phyloP scores from a whole-genome alignment of 768 basidiomycete species.

The Boletus pseudo-olivaceus region DNA sequence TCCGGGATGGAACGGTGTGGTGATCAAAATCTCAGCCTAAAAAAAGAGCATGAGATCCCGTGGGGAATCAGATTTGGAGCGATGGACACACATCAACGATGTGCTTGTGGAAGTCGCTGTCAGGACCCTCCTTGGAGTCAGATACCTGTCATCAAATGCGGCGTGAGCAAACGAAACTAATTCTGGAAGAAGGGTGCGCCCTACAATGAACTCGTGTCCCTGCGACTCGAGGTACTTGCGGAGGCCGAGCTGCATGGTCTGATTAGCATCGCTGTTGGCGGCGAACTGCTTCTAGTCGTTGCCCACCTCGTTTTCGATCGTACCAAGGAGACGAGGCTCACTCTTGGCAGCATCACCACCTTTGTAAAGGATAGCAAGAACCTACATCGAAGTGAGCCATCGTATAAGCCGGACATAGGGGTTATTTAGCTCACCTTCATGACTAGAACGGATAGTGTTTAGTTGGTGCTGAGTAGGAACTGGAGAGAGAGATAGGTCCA shows the following conservation, averaged over 20 bases:
- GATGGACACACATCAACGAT: conserved; percentile 61
- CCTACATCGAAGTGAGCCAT: conserved; percentile 33
- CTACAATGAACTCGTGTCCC: conserved; percentile 74
- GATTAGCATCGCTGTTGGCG: background rate
- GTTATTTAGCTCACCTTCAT: conserved; percentile 41
- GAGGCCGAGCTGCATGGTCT: conserved; percentile 60
- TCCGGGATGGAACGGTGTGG: conserved; percentile 84
- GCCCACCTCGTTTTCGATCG: conserved; percentile 71
- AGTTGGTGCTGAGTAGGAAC: conserved; percentile 2
- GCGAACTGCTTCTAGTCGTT: background rate
- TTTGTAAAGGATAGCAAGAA: conserved; percentile 72
- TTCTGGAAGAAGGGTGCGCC: conserved; percentile 23
- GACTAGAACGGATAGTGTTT: conserved; percentile 5
- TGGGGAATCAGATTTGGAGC: background rate
- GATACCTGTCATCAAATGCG: conserved; percentile 48
- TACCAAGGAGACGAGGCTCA: conserved; percentile 76
- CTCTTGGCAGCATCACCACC: conserved; percentile 62
- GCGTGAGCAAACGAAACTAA: conserved; percentile 1
- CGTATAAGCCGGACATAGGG: background rate
- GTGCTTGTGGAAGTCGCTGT: conserved; percentile 81
- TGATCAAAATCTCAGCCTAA: conserved; percentile 77
- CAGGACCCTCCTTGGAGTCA: conserved; percentile 78
- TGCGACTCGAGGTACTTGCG: conserved; percentile 61
- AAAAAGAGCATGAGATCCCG: conserved; percentile 9
- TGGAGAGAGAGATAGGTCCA: conserved; percentile 2